These are phyloP conservation scores for Acanthamoeba culbertsoni DNA, from an alignment of 208 protist species.

Conservation along the genomic window DNA sequence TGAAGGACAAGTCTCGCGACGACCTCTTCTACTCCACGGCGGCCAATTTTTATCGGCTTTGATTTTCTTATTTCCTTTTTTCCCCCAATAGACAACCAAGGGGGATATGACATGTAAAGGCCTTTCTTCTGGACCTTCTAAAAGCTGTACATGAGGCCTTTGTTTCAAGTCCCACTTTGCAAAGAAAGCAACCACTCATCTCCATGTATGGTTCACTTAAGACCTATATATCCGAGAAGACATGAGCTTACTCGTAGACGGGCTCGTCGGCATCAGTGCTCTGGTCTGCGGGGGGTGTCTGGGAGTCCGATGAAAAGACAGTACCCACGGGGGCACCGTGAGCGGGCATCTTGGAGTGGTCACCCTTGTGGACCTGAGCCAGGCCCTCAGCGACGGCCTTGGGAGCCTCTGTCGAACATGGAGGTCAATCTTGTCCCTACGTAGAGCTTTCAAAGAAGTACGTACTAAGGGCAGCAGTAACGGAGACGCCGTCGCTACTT, in stretches of 20 bases:
- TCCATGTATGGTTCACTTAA: neutral
- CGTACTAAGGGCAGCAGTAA: constrained; percentile 61
- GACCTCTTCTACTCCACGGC: constrained; percentile 26
- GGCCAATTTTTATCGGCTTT: constrained; percentile 9
- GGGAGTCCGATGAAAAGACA: neutral
- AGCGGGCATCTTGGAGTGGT: neutral
- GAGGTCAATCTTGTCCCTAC: neutral
- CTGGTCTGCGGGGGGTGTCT: neutral
- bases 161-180: too few relatives aligned
- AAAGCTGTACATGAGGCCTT: too few relatives aligned
- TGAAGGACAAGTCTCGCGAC: neutral
- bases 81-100: too few relatives aligned
- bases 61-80: neutral
- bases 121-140: too few relatives aligned
- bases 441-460: neutral
- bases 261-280: neutral
- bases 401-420: constrained; percentile 49
- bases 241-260: neutral
- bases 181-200: neutral
- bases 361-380: constrained; percentile 64
- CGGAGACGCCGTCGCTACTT: constrained; percentile 69
- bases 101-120: too few relatives aligned
- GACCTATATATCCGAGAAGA: neutral
- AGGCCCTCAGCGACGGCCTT: constrained; percentile 69
- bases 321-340: neutral